Percentiles rank a stretch among this genome's conserved stretches.
Evolutionary conservation across 225 moss, liverwort and hornwort species (phyloP).

Genomic region (Polytrichum commune): DNA sequence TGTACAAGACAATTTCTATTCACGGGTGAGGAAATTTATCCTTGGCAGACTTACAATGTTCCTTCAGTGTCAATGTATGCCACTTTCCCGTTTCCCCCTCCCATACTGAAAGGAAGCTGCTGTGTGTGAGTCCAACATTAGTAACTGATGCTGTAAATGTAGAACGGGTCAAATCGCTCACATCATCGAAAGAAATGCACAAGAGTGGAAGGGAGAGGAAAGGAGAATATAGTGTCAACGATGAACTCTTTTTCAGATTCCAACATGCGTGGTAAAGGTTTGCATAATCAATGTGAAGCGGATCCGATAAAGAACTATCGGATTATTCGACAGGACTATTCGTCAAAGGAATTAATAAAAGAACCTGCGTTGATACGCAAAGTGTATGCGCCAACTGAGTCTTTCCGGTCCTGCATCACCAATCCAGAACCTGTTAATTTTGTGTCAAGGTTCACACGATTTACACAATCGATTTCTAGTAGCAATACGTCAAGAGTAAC

Average conservation of each 20-base stretch:
- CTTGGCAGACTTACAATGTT: conserved; percentile 64
- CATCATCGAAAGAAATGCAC: too few species aligned
- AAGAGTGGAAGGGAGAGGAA: too few species aligned
- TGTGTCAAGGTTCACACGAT: too few species aligned
- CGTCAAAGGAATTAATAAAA: too few species aligned
- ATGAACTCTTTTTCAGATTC: background rate
- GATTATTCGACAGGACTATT: background rate
- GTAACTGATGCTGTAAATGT: too few species aligned
- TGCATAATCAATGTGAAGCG: too few species aligned
- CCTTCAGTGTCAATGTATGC: conserved; percentile 96
- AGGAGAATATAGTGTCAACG: background rate
- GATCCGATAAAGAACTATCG: background rate
- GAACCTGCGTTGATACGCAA: conserved; percentile 87
- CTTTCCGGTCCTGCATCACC: conserved; percentile 74
- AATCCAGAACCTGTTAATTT: background rate
- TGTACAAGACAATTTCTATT: background rate
- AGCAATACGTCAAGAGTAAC: background rate
- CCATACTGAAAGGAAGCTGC: conserved; percentile 77
- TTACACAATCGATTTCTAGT: too few species aligned
- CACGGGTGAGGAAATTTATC: background rate
- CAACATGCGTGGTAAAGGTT: background rate
- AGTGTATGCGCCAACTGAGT: conserved; percentile 92
- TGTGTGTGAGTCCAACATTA: too few species aligned
- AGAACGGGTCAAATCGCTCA: too few species aligned
- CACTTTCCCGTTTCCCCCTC: conserved; percentile 92